Percentiles rank a stretch among this genome's conserved stretches.
Conservation (phyloP, 2,329 filamentous ascomycete species). For the Emergomyces orientalis region DNA sequence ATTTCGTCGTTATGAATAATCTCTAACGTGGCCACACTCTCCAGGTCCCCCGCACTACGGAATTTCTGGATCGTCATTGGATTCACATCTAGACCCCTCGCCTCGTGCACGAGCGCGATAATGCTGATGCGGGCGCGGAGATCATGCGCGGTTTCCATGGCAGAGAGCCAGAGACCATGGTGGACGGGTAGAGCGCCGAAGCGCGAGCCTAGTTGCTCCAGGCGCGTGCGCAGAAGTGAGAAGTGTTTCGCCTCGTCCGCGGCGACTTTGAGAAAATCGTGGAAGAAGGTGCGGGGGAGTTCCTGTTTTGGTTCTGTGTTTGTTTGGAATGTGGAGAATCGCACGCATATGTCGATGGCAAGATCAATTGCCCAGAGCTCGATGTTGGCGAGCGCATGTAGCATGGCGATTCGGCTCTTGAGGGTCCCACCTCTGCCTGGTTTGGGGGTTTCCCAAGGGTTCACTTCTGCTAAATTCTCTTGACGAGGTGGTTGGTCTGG, state of each 20-base stretch:
- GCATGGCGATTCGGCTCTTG: constrained; percentile 39
- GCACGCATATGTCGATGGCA: constrained; percentile 40
- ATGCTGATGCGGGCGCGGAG: constrained; percentile 40
- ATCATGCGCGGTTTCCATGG: constrained; percentile 36
- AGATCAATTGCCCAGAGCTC: constrained; percentile 43
- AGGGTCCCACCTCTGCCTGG: constrained; percentile 35
- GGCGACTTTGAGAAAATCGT: constrained; percentile 43
- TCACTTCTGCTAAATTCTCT: constrained; percentile 32
- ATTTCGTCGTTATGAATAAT: constrained; percentile 43
- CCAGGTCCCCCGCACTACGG: constrained; percentile 32
- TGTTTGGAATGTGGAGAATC: constrained; percentile 39
- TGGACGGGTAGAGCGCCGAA: constrained; percentile 41
- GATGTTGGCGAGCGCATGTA: constrained; percentile 42
- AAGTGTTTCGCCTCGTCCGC: constrained; percentile 43
- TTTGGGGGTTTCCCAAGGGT: constrained; percentile 34
- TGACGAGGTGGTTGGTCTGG: constrained; percentile 35
- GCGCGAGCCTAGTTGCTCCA: constrained; percentile 38
- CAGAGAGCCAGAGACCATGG: constrained; percentile 40
- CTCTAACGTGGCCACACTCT: constrained; percentile 36
- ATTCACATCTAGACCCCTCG: constrained; percentile 40
- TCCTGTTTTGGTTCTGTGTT: constrained; percentile 18
- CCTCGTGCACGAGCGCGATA: constrained; percentile 42
- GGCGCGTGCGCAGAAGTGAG: constrained; percentile 36
- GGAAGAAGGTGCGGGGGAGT: constrained; percentile 39
- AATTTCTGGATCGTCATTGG: constrained; percentile 43